Conservation (phyloP, 2,329 filamentous ascomycete genomes). For the Colletotrichum orchidophilum region DNA sequence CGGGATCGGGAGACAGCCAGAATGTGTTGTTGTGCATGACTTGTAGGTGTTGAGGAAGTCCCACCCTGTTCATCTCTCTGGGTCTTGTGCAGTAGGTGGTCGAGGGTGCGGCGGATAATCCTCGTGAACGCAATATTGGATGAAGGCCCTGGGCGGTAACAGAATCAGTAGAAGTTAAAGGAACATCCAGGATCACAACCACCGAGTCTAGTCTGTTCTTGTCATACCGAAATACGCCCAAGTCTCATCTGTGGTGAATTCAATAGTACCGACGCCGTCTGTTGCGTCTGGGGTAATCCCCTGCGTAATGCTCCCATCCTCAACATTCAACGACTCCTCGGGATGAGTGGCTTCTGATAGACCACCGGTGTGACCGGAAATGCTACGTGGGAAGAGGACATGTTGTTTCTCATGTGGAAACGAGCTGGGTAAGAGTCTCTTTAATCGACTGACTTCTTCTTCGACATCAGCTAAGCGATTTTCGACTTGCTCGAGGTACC, state of each 20-base stretch:
- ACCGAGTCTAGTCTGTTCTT: not conserved
- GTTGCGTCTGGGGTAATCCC: slow-evolving; percentile 34
- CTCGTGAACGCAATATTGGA: slow-evolving; percentile 39
- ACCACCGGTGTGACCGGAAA: not conserved
- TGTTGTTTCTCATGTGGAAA: slow-evolving; percentile 1
- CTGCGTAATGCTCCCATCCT: slow-evolving; percentile 29
- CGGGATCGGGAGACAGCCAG: slow-evolving; percentile 21
- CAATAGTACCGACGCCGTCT: slow-evolving; percentile 38
- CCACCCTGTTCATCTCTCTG: not conserved
- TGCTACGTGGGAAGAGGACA: not conserved
- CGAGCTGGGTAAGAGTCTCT: slow-evolving; percentile 15
- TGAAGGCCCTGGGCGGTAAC: slow-evolving; percentile 26
- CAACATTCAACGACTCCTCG: slow-evolving; percentile 8
- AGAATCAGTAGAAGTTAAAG: not conserved
- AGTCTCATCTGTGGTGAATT: slow-evolving; percentile 35
- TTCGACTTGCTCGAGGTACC: slow-evolving; percentile 35
- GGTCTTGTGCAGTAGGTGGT: slow-evolving; percentile 11
- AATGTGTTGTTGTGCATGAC: not conserved
- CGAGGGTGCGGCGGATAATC: slow-evolving; percentile 34
- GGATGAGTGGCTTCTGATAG: not conserved
- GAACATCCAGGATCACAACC: not conserved
- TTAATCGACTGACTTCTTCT: slow-evolving; percentile 32
- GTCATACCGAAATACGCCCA: slow-evolving; percentile 36
- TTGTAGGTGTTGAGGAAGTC: not conserved
- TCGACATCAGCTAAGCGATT: slow-evolving; percentile 35